Evolutionary conservation across 139 green algal genomes (phyloP).

Genomic region (Picochlorum sp.): DNA sequence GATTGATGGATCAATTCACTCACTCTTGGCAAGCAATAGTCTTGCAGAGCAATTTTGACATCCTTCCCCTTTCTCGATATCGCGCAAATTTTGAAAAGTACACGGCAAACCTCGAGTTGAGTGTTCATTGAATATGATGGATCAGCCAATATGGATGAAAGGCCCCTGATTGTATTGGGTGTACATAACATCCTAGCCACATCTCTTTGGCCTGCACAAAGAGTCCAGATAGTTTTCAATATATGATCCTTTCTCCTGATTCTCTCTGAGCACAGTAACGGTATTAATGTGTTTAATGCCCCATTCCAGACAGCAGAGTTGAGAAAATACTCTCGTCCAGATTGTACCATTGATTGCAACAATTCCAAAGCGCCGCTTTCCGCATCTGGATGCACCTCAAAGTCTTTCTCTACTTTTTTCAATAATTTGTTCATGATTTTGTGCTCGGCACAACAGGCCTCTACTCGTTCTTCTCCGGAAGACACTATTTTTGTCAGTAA

Average conservation of each 20-base stretch:
- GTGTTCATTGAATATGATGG: not conserved
- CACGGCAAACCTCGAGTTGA: not conserved
- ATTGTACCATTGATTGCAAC: not conserved
- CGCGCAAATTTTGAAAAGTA: not conserved
- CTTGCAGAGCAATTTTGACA: not conserved
- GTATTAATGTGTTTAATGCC: not conserved
- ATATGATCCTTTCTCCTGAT: too few relatives aligned
- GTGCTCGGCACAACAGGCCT: not conserved
- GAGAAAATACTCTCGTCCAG: slow-evolving; percentile 1
- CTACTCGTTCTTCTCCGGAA: not conserved
- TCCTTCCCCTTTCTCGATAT: slow-evolving; percentile 1
- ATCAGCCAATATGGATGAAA: slow-evolving; percentile 18
- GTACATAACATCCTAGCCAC: not conserved
- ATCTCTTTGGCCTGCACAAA: not conserved
- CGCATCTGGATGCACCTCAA: not conserved
- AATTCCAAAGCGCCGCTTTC: not conserved
- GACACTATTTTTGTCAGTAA: not conserved
- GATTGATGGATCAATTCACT: slow-evolving; percentile 8
- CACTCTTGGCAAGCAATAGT: not conserved
- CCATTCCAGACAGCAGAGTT: slow-evolving; percentile 1
- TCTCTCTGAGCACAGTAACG: not conserved
- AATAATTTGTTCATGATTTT: too few relatives aligned
- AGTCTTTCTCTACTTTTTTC: not conserved
- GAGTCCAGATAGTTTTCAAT: too few relatives aligned
- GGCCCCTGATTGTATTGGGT: slow-evolving; percentile 9